Conservation (phyloP, 169 alveolate species). For the Cryptosporidium sp. region DNA sequence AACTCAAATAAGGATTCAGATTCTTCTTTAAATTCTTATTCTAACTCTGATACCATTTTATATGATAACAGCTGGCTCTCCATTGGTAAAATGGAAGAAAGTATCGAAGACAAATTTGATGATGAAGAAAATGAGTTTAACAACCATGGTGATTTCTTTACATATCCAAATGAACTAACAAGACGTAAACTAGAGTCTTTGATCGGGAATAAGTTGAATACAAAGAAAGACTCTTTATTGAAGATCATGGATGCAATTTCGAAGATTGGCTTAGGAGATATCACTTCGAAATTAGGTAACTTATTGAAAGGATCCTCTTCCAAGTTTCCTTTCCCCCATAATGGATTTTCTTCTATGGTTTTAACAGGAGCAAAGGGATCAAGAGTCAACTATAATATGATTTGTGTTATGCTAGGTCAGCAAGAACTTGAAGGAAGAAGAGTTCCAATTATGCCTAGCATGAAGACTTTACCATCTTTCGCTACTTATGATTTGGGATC, state of each 20-base stretch:
- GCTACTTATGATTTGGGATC: conserved; percentile 95
- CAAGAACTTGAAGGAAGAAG: conserved; percentile 96
- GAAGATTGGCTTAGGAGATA: conserved; percentile 69
- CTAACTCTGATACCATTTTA: background rate
- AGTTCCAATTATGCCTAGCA: conserved; percentile 95
- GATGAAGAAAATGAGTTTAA: conserved; percentile 3
- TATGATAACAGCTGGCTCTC: conserved; percentile 63
- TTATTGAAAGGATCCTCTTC: conserved; percentile 60
- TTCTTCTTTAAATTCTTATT: background rate
- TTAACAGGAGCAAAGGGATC: conserved; percentile 98
- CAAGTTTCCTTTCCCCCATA: conserved; percentile 91
- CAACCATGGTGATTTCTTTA: conserved; percentile 58
- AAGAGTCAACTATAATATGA: conserved; percentile 93
- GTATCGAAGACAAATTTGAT: background rate
- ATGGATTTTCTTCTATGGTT: conserved; percentile 97
- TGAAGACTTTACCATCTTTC: conserved; percentile 94
- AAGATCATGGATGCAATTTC: conserved; percentile 61
- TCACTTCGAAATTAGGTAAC: conserved; percentile 54
- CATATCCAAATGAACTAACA: conserved; percentile 80
- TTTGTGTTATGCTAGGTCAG: conserved; percentile 93
- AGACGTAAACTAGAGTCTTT: conserved; percentile 77
- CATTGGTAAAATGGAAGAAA: conserved; percentile 26
- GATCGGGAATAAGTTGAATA: conserved; percentile 80
- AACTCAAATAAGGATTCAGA: background rate
- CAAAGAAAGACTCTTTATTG: conserved; percentile 54